Conservation (phyloP, 768 basidiomycete genomes). For the Naganishia kalamii region DNA sequence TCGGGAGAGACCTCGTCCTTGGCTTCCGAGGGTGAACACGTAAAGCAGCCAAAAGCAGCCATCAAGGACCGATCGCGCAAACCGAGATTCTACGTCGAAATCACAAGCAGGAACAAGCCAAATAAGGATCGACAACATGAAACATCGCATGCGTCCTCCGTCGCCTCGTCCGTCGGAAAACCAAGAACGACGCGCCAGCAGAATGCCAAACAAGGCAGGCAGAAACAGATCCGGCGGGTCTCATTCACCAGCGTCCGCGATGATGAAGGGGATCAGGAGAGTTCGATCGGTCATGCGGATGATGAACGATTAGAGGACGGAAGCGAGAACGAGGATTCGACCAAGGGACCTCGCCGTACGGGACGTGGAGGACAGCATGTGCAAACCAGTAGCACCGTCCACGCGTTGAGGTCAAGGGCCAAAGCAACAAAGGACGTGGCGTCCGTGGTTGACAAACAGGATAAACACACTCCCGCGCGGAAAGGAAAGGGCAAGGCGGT, state of each 20-base stretch:
- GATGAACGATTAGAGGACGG: not conserved
- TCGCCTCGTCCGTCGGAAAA: conserved; percentile 12
- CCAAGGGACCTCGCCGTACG: not conserved
- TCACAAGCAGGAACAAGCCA: not conserved
- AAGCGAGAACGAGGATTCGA: not conserved
- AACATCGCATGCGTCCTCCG: conserved; percentile 20
- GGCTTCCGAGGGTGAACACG: not conserved
- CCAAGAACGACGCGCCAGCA: not conserved
- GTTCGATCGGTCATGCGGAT: conserved; percentile 9
- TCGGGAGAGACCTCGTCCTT: conserved; percentile 24
- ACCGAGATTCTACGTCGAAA: not conserved
- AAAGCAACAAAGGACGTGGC: not conserved
- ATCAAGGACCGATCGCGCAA: not conserved
- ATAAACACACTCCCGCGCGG: not conserved
- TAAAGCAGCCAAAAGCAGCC: not conserved
- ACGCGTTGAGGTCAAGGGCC: not conserved
- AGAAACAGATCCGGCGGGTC: not conserved
- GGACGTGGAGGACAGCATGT: conserved; percentile 1
- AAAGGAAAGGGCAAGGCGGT: not conserved
- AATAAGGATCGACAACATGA: conserved; percentile 1
- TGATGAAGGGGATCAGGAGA: conserved; percentile 1
- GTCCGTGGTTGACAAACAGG: not conserved
- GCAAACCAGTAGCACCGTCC: not conserved
- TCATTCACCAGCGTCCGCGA: not conserved
- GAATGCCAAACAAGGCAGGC: not conserved